Base-by-base conservation (phyloP, 106 monocot species). In the Vanilla planifolia region DNA sequence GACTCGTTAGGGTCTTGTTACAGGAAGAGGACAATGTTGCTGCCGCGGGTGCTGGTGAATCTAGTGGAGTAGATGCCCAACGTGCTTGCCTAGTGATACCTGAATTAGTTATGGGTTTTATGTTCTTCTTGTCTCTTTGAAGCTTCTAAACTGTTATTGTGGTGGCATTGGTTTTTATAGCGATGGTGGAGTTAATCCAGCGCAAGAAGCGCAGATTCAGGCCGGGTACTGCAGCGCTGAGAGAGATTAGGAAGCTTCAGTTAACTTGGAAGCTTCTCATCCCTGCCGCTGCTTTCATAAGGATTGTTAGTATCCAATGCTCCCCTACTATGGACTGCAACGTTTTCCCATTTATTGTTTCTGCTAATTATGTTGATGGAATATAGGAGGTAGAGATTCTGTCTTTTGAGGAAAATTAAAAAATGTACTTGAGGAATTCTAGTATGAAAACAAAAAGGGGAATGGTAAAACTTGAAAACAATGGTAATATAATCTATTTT, bases 171-270 rank as follows among this genome's bases (percentile, higher is more conserved):
- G 48, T 2, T 48, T 48, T 24, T 9, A 25, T 6, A 24, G 32
- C 2, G 28, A 25, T 16, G 4, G 32, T 16, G 17, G 8, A 55
- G 32, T 8, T 15, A 16, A 33, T 3, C 36, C 58, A 11, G 19
- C 9, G 10, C 8, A 1, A 5, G 5, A 37, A 59, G 9, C 58
- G 17, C 33, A 33, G 35, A 37, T 59, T 36, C 58, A 33, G 6
- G 36, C 58, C 58, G 20, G 58, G 58, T 20, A 59, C 58, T 33
- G 33, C 37, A 8, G 58, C 58, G 16, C 58, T 59, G 9, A 33
- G 21, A 21, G 58, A 59, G 36, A 59, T 59, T 23, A 22, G 58
- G 36, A 34, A 23, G 36, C 58, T 59, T 33, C 58, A 59, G 58
- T 36, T 10, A 9, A 59, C 58, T 37, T 59, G 58, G 58, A 59